These are phyloP conservation scores for Penicillium janthinellum DNA, from an alignment of 2,329 filamentous ascomycete genomes.

Conservation along the genomic window DNA sequence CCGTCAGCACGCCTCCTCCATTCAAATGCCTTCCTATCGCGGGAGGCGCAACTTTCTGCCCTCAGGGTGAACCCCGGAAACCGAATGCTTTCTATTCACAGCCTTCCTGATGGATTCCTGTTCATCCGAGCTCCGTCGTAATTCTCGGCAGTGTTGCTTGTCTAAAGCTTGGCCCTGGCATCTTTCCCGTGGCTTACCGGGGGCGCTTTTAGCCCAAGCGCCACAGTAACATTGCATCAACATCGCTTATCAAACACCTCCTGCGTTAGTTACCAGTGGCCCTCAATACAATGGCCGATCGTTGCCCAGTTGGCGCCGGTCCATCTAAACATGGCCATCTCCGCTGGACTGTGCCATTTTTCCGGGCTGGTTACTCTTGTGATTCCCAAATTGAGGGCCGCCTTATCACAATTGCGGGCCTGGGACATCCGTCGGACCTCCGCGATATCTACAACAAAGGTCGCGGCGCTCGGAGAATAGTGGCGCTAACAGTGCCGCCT, in stretches of 20 bases:
- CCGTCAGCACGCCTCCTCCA: neutral
- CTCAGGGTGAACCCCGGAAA: neutral
- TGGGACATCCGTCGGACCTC: constrained; percentile 12
- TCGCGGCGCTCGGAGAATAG: neutral
- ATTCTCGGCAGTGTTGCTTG: constrained; percentile 11
- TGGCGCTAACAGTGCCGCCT: neutral
- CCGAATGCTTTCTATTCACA: neutral
- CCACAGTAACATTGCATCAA: constrained; percentile 19
- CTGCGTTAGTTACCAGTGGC: neutral
- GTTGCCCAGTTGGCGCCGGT: constrained; percentile 9
- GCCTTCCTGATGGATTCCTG: neutral
- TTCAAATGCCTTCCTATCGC: neutral
- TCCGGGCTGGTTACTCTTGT: neutral
- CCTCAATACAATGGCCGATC: constrained; percentile 10
- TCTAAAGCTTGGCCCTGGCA: constrained; percentile 15
- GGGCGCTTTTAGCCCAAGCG: constrained; percentile 9
- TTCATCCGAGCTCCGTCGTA: neutral
- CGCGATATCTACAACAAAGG: neutral
- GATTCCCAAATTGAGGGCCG: neutral
- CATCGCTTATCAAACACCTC: constrained; percentile 14
- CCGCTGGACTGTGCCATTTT: constrained; percentile 7
- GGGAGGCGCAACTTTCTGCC: neutral
- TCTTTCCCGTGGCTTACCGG: neutral
- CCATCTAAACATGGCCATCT: constrained; percentile 6
- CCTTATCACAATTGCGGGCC: constrained; percentile 6